Conservation (phyloP, 306 rosid genomes). For the Quillaja saponaria region DNA sequence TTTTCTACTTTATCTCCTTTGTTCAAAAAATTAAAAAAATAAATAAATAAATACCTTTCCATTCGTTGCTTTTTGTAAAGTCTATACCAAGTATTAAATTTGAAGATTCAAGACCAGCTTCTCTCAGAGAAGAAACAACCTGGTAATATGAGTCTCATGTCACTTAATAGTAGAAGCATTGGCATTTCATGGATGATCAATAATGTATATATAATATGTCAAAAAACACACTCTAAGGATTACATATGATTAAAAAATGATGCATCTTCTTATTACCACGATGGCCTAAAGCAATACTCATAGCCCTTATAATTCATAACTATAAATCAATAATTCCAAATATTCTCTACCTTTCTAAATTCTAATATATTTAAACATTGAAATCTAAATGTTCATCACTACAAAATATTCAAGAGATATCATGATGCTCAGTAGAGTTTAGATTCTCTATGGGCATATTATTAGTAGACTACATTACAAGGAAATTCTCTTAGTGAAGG, state of each 20-base stretch:
- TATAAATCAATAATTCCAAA: conserved; percentile 16
- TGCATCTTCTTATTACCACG: conserved; percentile 1
- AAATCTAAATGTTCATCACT: not conserved
- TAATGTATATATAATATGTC: conserved; percentile 7
- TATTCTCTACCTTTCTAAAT: not conserved
- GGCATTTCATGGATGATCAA: not conserved
- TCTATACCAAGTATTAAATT: conserved; percentile 87
- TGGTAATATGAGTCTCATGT: conserved; percentile 39
- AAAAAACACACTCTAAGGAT: not conserved
- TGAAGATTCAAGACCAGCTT: conserved; percentile 95
- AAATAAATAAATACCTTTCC: conserved; percentile 71
- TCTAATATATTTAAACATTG: not conserved
- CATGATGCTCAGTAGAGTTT: not conserved
- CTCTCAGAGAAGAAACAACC: conserved; percentile 89
- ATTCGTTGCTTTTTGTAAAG: conserved; percentile 98
- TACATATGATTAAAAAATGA: not conserved
- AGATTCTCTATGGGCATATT: conserved; percentile 10
- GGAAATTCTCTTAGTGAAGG: conserved; percentile 15
- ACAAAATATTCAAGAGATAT: not conserved
- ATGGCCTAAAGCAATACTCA: conserved; percentile 4
- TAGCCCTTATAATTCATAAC: not conserved
- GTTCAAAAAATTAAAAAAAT: not conserved
- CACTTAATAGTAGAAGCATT: not conserved
- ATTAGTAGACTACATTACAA: conserved; percentile 14
- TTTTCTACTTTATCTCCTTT: conserved; percentile 10